Conservation (phyloP, 371 early-diverging fungal genomes). For the Saksenaea vasiformis region DNA sequence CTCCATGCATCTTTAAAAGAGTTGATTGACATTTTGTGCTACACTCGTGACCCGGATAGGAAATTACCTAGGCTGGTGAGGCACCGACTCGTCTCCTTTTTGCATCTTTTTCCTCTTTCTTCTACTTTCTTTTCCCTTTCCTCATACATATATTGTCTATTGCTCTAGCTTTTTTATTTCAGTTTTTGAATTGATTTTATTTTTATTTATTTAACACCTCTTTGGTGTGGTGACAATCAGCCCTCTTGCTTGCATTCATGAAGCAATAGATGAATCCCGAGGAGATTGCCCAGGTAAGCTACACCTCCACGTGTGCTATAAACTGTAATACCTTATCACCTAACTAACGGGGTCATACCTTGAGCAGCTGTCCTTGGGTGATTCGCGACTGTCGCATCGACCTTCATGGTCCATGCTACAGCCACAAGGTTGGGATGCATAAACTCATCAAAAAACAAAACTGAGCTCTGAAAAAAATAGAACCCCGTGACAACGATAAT, state of each 20-base stretch:
- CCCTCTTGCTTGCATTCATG: slow-evolving; percentile 23
- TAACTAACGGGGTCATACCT: background rate
- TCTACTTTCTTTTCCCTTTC: background rate
- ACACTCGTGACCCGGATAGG: slow-evolving; percentile 2
- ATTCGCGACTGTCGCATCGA: slow-evolving; percentile 9
- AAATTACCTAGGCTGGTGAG: background rate
- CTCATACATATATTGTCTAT: too few species aligned
- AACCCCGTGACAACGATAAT: background rate
- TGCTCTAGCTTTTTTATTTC: too few species aligned
- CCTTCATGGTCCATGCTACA: slow-evolving; percentile 8
- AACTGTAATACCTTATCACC: background rate
- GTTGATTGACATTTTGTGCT: background rate
- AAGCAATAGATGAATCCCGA: slow-evolving; percentile 46
- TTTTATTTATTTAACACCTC: background rate
- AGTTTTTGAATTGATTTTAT: background rate
- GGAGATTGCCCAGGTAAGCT: slow-evolving; percentile 31
- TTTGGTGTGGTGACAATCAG: slow-evolving; percentile 5
- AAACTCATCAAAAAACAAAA: background rate
- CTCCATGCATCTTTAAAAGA: too few species aligned
- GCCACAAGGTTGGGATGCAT: slow-evolving; percentile 10
- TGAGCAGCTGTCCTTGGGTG: slow-evolving; percentile 19
- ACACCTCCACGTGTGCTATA: background rate
- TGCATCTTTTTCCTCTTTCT: background rate
- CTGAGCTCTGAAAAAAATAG: background rate
- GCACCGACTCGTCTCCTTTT: background rate